These are phyloP conservation scores for Cystobasidium pallidum DNA, from an alignment of 1,284 basidiomycete genomes.

Conservation along the genomic window DNA sequence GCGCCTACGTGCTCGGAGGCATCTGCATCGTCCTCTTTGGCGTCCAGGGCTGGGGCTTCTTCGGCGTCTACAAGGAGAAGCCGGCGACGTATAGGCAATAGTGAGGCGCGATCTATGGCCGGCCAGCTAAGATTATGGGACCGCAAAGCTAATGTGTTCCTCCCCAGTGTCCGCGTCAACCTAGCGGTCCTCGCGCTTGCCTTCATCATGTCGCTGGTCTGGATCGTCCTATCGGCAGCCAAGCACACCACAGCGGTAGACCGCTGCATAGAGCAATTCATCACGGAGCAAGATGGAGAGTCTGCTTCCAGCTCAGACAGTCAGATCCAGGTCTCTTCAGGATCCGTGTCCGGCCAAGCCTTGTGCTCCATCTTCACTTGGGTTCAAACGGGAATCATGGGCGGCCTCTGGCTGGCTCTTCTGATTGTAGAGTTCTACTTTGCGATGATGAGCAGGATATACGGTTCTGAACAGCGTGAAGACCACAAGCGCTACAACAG, in stretches of 20 bases:
- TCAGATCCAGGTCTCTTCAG: slow-evolving; percentile 44
- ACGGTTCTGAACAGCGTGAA: slow-evolving; percentile 67
- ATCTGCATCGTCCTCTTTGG: slow-evolving; percentile 73
- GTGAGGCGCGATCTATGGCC: slow-evolving; percentile 36
- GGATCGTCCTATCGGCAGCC: slow-evolving; percentile 75
- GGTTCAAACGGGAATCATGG: slow-evolving; percentile 90
- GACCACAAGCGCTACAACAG: slow-evolving; percentile 41
- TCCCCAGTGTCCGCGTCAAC: slow-evolving; percentile 66
- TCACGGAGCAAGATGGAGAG: slow-evolving; percentile 55
- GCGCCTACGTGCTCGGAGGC: slow-evolving; percentile 72
- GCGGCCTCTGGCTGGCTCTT: slow-evolving; percentile 75
- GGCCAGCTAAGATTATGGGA: neutral
- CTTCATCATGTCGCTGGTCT: slow-evolving; percentile 75
- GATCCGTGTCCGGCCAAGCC: slow-evolving; percentile 62
- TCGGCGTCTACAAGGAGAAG: slow-evolving; percentile 81
- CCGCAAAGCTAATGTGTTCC: neutral
- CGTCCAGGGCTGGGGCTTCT: slow-evolving; percentile 75
- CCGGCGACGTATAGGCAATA: slow-evolving; percentile 74
- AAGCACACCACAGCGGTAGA: slow-evolving; percentile 71
- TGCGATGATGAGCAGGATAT: slow-evolving; percentile 70
- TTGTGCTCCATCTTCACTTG: slow-evolving; percentile 85
- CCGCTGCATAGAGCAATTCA: slow-evolving; percentile 69
- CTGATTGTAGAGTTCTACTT: slow-evolving; percentile 73
- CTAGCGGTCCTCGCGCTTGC: slow-evolving; percentile 63
- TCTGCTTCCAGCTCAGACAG: slow-evolving; percentile 54